Conservation (phyloP, 306 rosid species). For the Begonia fuchsioides region DNA sequence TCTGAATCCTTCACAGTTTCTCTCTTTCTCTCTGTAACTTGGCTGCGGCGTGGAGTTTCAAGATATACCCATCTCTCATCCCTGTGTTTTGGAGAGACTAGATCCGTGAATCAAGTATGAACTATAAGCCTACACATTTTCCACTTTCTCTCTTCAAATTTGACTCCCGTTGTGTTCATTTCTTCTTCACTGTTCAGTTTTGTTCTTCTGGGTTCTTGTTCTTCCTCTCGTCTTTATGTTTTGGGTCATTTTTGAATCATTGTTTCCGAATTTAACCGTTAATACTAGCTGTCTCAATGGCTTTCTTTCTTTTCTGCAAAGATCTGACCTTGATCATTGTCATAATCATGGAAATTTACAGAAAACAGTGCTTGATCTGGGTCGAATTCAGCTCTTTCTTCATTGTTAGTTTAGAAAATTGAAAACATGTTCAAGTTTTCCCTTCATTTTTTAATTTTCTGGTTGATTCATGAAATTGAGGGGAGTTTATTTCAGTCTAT, state of each 20-base stretch:
- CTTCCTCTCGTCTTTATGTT: not conserved
- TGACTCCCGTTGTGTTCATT: not conserved
- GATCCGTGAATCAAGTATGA: too few species aligned
- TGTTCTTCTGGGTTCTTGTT: too few species aligned
- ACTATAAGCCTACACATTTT: not conserved
- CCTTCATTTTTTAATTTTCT: not conserved
- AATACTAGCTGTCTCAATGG: too few species aligned
- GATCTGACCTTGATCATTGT: not conserved
- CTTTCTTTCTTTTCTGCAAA: not conserved
- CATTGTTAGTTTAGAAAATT: not conserved
- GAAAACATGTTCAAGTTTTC: conserved; percentile 5
- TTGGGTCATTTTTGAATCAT: not conserved
- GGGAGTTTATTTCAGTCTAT: not conserved
- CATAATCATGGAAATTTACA: too few species aligned
- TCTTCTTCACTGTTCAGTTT: not conserved
- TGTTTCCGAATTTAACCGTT: not conserved
- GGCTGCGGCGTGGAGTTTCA: not conserved
- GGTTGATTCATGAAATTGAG: too few species aligned
- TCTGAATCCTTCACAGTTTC: too few species aligned
- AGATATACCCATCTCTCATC: not conserved
- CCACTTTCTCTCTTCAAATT: not conserved
- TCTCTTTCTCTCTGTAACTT: conserved; percentile 1
- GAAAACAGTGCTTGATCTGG: too few species aligned
- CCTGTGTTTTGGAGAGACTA: not conserved
- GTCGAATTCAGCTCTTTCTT: not conserved